Evolutionary conservation across 164 flowering plant genomes (phyloP).

Genomic region (Piper longum): DNA sequence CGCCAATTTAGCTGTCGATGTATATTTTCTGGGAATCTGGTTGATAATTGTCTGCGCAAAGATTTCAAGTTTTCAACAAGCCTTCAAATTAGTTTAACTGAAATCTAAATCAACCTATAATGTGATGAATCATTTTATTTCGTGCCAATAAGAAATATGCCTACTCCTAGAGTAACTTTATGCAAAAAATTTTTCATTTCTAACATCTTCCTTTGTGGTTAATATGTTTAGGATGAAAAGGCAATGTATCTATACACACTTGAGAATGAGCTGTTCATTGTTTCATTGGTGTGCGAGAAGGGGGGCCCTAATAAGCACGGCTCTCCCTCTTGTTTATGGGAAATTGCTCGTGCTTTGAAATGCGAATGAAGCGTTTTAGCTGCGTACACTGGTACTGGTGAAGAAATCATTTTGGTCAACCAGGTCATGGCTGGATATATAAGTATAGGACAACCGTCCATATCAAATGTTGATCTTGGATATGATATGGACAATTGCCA

Average conservation of each 20-base stretch:
- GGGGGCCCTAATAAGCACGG: conserved; percentile 10
- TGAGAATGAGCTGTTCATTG: conserved; percentile 61
- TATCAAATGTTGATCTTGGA: neutral
- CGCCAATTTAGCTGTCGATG: neutral
- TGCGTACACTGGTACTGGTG: neutral
- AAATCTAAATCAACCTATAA: neutral
- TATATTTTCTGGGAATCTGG: neutral
- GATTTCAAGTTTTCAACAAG: neutral
- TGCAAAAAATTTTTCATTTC: neutral
- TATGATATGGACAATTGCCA: neutral
- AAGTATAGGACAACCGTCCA: neutral
- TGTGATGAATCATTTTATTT: neutral
- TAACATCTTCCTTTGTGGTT: neutral
- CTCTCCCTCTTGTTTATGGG: conserved; percentile 35
- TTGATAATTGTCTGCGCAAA: neutral
- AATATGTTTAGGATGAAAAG: conserved; percentile 65
- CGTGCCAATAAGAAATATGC: neutral
- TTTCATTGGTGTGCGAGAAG: conserved; percentile 52
- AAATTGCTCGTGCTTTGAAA: conserved; percentile 58
- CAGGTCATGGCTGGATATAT: neutral
- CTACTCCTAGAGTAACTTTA: neutral
- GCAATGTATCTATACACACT: conserved; percentile 72
- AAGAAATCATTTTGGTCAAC: neutral
- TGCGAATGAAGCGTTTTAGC: conserved; percentile 8
- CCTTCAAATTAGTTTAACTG: neutral